phyloP scores from a whole-genome alignment of 148 eudicot genomes.

The Bassia scoparia region DNA sequence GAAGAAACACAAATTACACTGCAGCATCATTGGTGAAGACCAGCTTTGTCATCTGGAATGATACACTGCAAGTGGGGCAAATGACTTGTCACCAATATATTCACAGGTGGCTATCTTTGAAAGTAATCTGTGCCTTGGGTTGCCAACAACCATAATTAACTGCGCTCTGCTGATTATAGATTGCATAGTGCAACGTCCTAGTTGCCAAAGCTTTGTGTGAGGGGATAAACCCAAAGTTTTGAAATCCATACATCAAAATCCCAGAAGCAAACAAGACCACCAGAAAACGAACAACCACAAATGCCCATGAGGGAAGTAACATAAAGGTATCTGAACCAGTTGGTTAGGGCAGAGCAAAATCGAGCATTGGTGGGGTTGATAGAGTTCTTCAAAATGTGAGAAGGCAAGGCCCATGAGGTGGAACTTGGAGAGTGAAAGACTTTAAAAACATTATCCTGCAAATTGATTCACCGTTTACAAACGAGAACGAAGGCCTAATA shows the following conservation, averaged over 20 bases:
- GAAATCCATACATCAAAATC: constrained; percentile 70
- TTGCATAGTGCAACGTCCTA: constrained; percentile 77
- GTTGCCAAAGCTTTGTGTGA: constrained; percentile 83
- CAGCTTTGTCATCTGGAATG: constrained; percentile 74
- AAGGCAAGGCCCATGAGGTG: constrained; percentile 94
- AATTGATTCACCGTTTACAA: constrained; percentile 89
- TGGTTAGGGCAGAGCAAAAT: constrained; percentile 86
- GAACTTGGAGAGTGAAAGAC: constrained; percentile 90
- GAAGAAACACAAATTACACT: constrained; percentile 89
- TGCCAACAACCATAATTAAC: constrained; percentile 81
- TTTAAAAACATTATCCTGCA: constrained; percentile 82
- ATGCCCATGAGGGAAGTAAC: constrained; percentile 85
- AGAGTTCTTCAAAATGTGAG: constrained; percentile 84
- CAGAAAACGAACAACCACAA: constrained; percentile 92
- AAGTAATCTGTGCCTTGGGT: constrained; percentile 58
- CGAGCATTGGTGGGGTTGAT: constrained; percentile 78
- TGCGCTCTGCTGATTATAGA: constrained; percentile 87
- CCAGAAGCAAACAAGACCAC: constrained; percentile 88
- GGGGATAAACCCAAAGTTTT: constrained; percentile 74
- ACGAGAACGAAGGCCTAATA: constrained; percentile 85
- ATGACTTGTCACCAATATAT: constrained; percentile 76
- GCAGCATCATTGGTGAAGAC: constrained; percentile 93
- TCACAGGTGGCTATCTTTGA: constrained; percentile 91
- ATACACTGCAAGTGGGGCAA: constrained; percentile 91
- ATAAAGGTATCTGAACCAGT: constrained; percentile 87